Evolutionary conservation across 2,329 filamentous ascomycete genomes (phyloP).

Genomic region (Cucurbitaria berberidis): DNA sequence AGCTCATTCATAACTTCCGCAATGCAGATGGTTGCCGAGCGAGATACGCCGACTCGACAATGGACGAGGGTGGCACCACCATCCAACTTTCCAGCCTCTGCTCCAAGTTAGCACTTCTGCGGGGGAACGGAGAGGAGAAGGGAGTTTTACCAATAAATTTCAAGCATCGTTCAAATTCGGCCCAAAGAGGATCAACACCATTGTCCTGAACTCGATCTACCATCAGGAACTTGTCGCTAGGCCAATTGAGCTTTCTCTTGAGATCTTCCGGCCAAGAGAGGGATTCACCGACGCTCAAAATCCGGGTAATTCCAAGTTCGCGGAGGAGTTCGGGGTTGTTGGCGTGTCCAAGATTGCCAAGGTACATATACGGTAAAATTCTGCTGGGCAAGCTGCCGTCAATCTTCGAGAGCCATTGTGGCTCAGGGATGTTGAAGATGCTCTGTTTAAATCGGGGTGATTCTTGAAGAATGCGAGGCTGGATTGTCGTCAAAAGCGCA

Average conservation of each 20-base stretch:
- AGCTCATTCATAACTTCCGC: conserved; percentile 94
- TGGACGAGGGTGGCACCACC: conserved; percentile 90
- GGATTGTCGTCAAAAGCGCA: conserved; percentile 76
- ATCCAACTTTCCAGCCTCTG: conserved; percentile 78
- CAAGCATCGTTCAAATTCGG: conserved; percentile 84
- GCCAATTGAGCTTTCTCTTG: conserved; percentile 67
- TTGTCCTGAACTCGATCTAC: conserved; percentile 94
- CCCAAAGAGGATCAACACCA: conserved; percentile 87
- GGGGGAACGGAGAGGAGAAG: not conserved
- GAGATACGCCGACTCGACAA: conserved; percentile 92
- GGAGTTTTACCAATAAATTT: conserved; percentile 82
- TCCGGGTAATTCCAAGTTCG: conserved; percentile 81
- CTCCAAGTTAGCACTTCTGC: conserved; percentile 13
- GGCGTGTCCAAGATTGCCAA: conserved; percentile 90
- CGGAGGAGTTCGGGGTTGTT: conserved; percentile 87
- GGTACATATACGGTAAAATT: conserved; percentile 91
- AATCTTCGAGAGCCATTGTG: conserved; percentile 79
- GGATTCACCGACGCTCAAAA: conserved; percentile 90
- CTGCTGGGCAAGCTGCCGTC: conserved; percentile 92
- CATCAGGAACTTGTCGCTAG: conserved; percentile 75
- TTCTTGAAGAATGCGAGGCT: conserved; percentile 74
- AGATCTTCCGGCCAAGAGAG: conserved; percentile 79
- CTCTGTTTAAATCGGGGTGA: conserved; percentile 64
- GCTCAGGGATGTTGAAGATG: conserved; percentile 66
- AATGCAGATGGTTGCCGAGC: conserved; percentile 96